Base-by-base conservation (phyloP, 768 basidiomycete genomes). In the Lyophyllum shimeji region DNA sequence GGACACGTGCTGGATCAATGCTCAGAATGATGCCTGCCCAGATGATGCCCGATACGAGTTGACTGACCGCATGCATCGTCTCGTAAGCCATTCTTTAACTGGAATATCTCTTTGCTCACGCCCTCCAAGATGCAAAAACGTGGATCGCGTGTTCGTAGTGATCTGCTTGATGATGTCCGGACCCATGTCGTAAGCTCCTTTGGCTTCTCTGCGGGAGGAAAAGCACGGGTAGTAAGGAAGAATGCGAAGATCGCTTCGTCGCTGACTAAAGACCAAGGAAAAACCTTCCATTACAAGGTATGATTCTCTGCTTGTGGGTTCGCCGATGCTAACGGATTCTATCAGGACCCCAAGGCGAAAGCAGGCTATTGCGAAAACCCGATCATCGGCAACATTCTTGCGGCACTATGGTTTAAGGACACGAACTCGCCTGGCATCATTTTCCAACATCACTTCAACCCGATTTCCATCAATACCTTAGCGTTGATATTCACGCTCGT, bases 401-500 rank as follows among this genome's bases (percentile, higher is more conserved):
- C 20, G 1, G 24, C 42, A 23, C 33, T 45, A 7, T 52, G 54
- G 50, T 60, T 60, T 23, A 55, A 60, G 45, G 50, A 52, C 13
- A 39, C 13, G 17, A 45, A 13, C 12, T 50, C 60, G 1, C 29
- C 37, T 1, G 60, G 56, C 17, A 24, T 52, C 8, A 40, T 54
- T 18, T 57, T 50, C 34, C 4, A 34, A 9, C 7, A 37, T 1
- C 33, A 50, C 18, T 60, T 62, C 42, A 49, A 57, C n/a, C 58
- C 58, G 1, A 62, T 62, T 24, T 53, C 55, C 6, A 42, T 62
- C 7, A 50, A 62, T 8, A 62, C 61, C 2, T 43, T 52, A 42
- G 39, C 50, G 2, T 18, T 42, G 17, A 9, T 52, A 5, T 50
- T 50, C 12, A 42, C 39, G 2, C 50, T 52, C 3, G 50, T 52